Percentiles rank a stretch among this genome's conserved stretches.
phyloP scores from a whole-genome alignment of 768 basidiomycete species.

The Cyclocybe aegerita region DNA sequence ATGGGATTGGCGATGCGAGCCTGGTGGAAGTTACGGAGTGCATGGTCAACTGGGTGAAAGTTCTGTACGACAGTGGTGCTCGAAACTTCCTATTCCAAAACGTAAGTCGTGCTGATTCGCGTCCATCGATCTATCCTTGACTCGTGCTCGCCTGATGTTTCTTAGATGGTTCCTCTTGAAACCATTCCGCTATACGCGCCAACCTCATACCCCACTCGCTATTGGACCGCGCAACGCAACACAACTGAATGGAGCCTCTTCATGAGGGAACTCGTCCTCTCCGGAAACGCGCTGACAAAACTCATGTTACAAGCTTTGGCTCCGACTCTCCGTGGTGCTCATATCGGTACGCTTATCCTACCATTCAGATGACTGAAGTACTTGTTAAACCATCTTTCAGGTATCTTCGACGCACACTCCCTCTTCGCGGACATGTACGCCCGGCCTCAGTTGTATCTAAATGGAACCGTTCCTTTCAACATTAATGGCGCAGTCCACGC shows the following conservation, averaged over 20 bases:
- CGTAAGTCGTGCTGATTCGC: conserved; percentile 31
- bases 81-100: conserved; percentile 72
- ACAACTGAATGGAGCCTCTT: conserved; percentile 56
- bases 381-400: conserved; percentile 25
- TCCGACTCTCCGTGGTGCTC: conserved; percentile 48
- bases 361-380: background rate
- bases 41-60: conserved; percentile 59
- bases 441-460: conserved; percentile 52
- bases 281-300: conserved; percentile 51
- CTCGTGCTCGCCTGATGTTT: conserved; percentile 2
- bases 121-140: background rate
- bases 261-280: conserved; percentile 51
- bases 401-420: conserved; percentile 59
- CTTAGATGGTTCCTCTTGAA: conserved; percentile 59
- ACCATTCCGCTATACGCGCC: conserved; percentile 45
- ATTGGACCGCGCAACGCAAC: conserved; percentile 51
- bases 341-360: conserved; percentile 45
- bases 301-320: conserved; percentile 50
- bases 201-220: conserved; percentile 47
- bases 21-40: conserved; percentile 59
- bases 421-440: conserved; percentile 60
- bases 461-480: conserved; percentile 63
- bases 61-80: conserved; percentile 55
- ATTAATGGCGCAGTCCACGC: conserved; percentile 50
- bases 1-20: conserved; percentile 43